A percentile compares a stretch with the other conserved stretches of the same genome.
These are phyloP conservation scores for Cyclotella kingstonii DNA, from an alignment of 108 stramenopile genomes.

Conservation along the genomic window DNA sequence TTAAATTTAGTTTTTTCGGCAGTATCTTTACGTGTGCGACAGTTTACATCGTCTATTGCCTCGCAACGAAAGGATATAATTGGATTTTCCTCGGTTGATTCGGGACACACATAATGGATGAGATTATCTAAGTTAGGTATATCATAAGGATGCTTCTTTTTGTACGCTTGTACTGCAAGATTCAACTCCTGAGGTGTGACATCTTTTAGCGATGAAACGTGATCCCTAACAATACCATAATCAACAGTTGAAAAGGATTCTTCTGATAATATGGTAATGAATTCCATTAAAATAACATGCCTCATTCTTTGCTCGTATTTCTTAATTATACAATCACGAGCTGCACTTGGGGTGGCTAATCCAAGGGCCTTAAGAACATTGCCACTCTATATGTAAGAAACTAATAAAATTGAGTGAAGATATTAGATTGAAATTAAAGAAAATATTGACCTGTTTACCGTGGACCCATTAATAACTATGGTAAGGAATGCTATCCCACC, in stretches of 20 bases:
- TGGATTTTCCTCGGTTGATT: no score
- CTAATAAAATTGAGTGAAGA: not conserved
- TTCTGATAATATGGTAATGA: constrained; percentile 1
- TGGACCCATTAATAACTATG: constrained; percentile 2
- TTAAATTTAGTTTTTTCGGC: no score
- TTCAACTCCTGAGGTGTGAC: constrained; percentile 18
- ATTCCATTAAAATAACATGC: not conserved
- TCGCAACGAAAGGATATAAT: no score
- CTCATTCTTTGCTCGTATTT: constrained; percentile 12
- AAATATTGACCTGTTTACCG: not conserved
- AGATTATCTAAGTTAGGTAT: constrained; percentile 7
- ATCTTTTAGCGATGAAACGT: constrained; percentile 6
- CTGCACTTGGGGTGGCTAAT: not conserved
- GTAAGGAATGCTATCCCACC: constrained; percentile 1
- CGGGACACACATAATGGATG: constrained; percentile 1
- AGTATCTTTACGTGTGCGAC: no score
- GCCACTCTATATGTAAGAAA: no score
- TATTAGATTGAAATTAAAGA: not conserved
- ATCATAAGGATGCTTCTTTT: constrained; percentile 9
- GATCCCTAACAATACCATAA: constrained; percentile 3
- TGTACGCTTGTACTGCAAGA: constrained; percentile 9
- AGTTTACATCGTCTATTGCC: no score
- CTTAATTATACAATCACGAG: not conserved
- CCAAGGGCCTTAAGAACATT: no score
- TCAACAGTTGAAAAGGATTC: not conserved